Evolutionary conservation across 2,329 filamentous ascomycete species (phyloP).

Genomic region (Colletotrichum costaricense): DNA sequence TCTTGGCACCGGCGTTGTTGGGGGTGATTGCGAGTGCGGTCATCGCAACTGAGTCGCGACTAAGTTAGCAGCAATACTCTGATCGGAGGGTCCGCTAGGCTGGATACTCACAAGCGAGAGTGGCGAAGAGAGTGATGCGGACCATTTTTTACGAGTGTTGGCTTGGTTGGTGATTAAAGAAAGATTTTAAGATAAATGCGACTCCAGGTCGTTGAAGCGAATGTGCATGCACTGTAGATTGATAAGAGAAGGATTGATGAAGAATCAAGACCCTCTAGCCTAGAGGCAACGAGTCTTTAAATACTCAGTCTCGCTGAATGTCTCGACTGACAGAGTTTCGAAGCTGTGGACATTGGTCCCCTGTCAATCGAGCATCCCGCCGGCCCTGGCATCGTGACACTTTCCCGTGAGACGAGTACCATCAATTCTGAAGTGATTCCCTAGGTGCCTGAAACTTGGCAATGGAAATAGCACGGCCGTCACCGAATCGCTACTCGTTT

Average conservation of each 20-base stretch:
- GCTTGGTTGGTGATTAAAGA: not conserved
- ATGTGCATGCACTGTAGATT: slow-evolving; percentile 16
- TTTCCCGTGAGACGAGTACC: not conserved
- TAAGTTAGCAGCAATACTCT: not conserved
- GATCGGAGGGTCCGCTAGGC: not conserved
- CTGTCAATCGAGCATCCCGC: not conserved
- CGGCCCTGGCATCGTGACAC: slow-evolving; percentile 3
- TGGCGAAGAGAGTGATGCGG: slow-evolving; percentile 39
- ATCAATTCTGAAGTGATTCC: not conserved
- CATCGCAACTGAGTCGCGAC: slow-evolving; percentile 33
- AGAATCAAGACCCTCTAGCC: not conserved
- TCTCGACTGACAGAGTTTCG: not conserved
- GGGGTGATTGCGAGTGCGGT: slow-evolving; percentile 38
- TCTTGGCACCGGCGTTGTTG: slow-evolving; percentile 38
- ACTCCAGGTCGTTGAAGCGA: slow-evolving; percentile 32
- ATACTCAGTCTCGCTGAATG: not conserved
- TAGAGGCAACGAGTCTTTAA: not conserved
- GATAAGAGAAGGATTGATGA: not conserved
- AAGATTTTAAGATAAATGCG: not conserved
- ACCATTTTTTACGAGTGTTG: slow-evolving; percentile 37
- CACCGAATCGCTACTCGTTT: not conserved
- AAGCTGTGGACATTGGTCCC: not conserved
- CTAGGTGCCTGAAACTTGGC: slow-evolving; percentile 16
- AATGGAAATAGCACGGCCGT: not conserved
- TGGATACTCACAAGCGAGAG: slow-evolving; percentile 41